Conservation (phyloP, 768 basidiomycete genomes). For the Russula lepida region DNA sequence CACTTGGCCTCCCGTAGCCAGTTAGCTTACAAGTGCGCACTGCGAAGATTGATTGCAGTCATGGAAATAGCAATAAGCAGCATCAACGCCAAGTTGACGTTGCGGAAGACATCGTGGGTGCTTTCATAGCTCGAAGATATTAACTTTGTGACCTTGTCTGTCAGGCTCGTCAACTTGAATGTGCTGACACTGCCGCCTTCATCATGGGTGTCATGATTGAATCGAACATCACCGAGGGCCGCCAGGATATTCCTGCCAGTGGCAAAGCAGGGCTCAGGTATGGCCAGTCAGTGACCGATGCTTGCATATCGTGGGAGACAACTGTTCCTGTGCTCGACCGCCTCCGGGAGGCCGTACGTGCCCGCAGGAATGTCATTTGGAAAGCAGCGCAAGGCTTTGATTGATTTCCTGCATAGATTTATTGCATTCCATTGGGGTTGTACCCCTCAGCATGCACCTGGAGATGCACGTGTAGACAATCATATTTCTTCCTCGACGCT, state of each 20-base stretch:
- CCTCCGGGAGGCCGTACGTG: constrained; percentile 80
- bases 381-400: constrained; percentile 25
- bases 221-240: constrained; percentile 80
- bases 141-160: constrained; percentile 19
- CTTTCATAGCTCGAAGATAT: constrained; percentile 5
- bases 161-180: constrained; percentile 66
- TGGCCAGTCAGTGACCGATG: constrained; percentile 84
- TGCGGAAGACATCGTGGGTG: constrained; percentile 76
- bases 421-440: neutral
- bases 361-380: constrained; percentile 49
- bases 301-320: constrained; percentile 84
- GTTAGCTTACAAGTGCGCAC: neutral
- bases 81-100: constrained; percentile 84
- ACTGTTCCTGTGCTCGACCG: constrained; percentile 77
- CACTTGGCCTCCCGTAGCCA: neutral
- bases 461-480: neutral
- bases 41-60: constrained; percentile 85
- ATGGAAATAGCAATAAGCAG: constrained; percentile 92
- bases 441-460: neutral
- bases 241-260: constrained; percentile 70
- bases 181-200: constrained; percentile 54
- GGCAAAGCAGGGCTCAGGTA: constrained; percentile 70
- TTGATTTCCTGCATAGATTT: constrained; percentile 4
- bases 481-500: neutral
- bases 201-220: constrained; percentile 97